Conservation (phyloP, 2,329 filamentous ascomycete genomes). For the Chrysoporthe puriensis region DNA sequence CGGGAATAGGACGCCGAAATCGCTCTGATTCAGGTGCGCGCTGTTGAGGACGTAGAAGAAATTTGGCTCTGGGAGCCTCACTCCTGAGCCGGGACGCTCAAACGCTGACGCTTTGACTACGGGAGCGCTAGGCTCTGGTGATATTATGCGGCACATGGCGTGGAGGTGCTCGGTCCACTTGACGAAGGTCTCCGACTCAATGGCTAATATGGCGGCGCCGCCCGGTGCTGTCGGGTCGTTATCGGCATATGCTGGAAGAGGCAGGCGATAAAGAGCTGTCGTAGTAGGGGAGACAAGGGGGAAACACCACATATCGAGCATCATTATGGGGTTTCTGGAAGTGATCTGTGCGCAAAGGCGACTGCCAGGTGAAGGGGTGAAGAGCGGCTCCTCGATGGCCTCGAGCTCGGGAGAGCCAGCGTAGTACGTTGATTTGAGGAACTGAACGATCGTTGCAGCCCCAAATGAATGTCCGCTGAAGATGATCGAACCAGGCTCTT, state of each 20-base stretch:
- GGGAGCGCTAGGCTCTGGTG: slow-evolving; percentile 53
- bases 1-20: slow-evolving; percentile 83
- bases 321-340: slow-evolving; percentile 63
- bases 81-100: slow-evolving; percentile 46
- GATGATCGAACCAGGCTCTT: slow-evolving; percentile 71
- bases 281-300: slow-evolving; percentile 68
- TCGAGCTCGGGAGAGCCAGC: slow-evolving; percentile 50
- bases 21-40: slow-evolving; percentile 82
- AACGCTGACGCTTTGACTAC: slow-evolving; percentile 47
- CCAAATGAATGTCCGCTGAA: slow-evolving; percentile 85
- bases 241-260: slow-evolving; percentile 73
- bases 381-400: slow-evolving; percentile 61
- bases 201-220: slow-evolving; percentile 65
- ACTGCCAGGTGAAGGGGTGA: slow-evolving; percentile 58
- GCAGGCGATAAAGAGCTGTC: slow-evolving; percentile 68
- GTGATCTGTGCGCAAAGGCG: slow-evolving; percentile 69
- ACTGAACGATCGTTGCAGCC: slow-evolving; percentile 72
- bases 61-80: slow-evolving; percentile 56
- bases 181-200: slow-evolving; percentile 78
- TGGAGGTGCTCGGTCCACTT: slow-evolving; percentile 77
- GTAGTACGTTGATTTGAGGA: slow-evolving; percentile 81
- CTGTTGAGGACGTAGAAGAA: slow-evolving; percentile 75
- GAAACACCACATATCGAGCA: slow-evolving; percentile 83
- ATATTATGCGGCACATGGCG: slow-evolving; percentile 68
- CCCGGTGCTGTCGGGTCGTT: slow-evolving; percentile 53